Evolutionary conservation across 208 protist genomes (phyloP).

Genomic region (Porcisia deanei): DNA sequence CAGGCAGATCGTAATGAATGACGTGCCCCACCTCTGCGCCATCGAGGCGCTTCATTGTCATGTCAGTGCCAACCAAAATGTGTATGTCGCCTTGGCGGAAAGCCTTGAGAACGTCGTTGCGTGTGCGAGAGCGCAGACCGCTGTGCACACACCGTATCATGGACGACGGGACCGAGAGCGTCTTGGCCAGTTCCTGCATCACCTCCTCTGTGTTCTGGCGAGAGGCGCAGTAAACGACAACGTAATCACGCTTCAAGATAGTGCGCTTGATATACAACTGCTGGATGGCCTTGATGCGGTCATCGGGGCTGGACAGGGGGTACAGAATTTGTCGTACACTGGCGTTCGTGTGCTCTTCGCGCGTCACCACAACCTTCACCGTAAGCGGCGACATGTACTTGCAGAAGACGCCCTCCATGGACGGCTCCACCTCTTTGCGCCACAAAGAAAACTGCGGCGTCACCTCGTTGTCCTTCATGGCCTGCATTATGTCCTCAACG

Average conservation of each 20-base stretch:
- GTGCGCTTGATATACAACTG: constrained; percentile 64
- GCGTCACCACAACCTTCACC: constrained; percentile 71
- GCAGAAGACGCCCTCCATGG: constrained; percentile 62
- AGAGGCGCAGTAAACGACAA: constrained; percentile 76
- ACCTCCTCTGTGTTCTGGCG: constrained; percentile 67
- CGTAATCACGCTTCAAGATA: constrained; percentile 75
- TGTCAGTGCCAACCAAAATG: constrained; percentile 96
- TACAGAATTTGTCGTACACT: constrained; percentile 71
- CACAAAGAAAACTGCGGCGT: constrained; percentile 93
- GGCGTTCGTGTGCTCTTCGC: constrained; percentile 52
- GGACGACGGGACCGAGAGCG: constrained; percentile 53
- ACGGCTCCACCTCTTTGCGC: constrained; percentile 67
- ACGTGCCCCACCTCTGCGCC: constrained; percentile 94
- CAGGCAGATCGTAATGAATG: constrained; percentile 97
- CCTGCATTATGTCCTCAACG: constrained; percentile 88
- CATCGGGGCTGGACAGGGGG: constrained; percentile 39
- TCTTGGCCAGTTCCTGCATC: constrained; percentile 41
- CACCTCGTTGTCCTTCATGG: constrained; percentile 48
- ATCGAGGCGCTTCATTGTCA: constrained; percentile 94
- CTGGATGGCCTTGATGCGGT: constrained; percentile 52
- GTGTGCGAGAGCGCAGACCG: constrained; percentile 72
- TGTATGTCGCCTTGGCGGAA: constrained; percentile 82
- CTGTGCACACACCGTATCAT: constrained; percentile 91
- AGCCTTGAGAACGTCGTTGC: constrained; percentile 64
- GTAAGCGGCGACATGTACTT: constrained; percentile 75